Percentiles rank a stretch among this genome's conserved stretches.
Evolutionary conservation across 345 rosid genomes (phyloP).

Genomic region (Camelina sativa): DNA sequence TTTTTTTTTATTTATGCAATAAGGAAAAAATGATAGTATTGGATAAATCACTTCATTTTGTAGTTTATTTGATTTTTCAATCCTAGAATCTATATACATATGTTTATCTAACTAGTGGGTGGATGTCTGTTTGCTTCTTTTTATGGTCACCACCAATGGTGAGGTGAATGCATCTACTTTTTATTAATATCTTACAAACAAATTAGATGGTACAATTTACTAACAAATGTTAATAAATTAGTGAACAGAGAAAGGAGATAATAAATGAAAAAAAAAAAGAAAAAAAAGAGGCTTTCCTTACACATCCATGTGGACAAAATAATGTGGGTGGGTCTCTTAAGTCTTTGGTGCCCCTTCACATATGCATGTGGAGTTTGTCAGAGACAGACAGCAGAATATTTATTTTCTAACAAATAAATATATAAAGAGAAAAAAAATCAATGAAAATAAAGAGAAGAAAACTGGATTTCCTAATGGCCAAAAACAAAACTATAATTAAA

Average conservation of each 20-base stretch:
- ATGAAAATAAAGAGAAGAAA: background rate
- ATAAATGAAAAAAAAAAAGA: constrained; percentile 19
- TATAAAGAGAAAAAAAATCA: constrained; percentile 9
- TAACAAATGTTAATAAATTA: constrained; percentile 21
- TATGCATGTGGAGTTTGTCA: constrained; percentile 84
- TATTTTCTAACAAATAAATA: constrained; percentile 28
- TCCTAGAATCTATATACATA: background rate
- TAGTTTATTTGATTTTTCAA: background rate
- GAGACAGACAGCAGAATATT: constrained; percentile 45
- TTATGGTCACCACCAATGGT: constrained; percentile 2
- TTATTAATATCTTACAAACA: constrained; percentile 19
- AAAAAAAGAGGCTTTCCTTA: constrained; percentile 46
- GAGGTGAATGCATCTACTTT: constrained; percentile 25
- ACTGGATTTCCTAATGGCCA: constrained; percentile 31
- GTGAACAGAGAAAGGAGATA: constrained; percentile 21
- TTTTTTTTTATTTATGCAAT: no score
- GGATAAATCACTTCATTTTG: background rate
- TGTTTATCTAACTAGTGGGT: background rate
- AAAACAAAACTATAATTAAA: constrained; percentile 28
- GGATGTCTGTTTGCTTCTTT: background rate
- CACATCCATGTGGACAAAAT: constrained; percentile 70
- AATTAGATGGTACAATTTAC: constrained; percentile 29
- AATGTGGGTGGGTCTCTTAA: constrained; percentile 63
- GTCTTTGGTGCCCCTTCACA: constrained; percentile 54
- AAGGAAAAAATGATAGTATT: background rate